phyloP scores from a whole-genome alignment of 108 stramenopile genomes.

The Parietichytrium sp. region DNA sequence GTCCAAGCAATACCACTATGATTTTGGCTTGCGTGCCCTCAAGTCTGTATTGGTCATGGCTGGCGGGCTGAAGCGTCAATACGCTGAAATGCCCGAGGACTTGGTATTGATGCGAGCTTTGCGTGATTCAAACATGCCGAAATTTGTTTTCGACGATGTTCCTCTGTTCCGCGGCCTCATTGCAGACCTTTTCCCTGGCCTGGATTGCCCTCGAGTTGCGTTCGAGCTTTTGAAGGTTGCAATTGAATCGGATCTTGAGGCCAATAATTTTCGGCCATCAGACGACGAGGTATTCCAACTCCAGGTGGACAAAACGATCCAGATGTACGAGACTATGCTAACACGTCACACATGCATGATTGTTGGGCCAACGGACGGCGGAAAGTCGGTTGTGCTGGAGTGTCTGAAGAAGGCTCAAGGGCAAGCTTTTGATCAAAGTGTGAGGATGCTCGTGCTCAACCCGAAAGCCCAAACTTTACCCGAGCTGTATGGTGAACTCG shows the following conservation, averaged over 20 bases:
- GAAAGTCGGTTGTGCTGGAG: constrained; percentile 66
- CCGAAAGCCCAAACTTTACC: constrained; percentile 68
- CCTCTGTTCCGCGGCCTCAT: constrained; percentile 69
- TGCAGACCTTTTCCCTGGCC: constrained; percentile 70
- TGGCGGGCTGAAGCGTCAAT: constrained; percentile 93
- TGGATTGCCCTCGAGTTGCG: constrained; percentile 70
- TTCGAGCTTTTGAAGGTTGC: constrained; percentile 64
- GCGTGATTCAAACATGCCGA: constrained; percentile 74
- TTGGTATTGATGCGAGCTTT: constrained; percentile 72
- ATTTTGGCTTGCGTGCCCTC: constrained; percentile 71
- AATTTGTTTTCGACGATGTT: constrained; percentile 74
- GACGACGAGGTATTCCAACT: constrained; percentile 61
- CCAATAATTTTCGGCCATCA: constrained; percentile 53
- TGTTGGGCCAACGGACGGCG: constrained; percentile 72
- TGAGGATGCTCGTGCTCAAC: constrained; percentile 65
- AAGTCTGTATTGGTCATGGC: constrained; percentile 97
- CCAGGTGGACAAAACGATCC: constrained; percentile 70
- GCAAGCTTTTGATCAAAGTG: constrained; percentile 54
- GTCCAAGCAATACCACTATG: constrained; percentile 72
- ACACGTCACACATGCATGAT: constrained; percentile 71
- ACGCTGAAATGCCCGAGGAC: constrained; percentile 67
- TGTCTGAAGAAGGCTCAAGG: constrained; percentile 60
- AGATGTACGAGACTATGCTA: constrained; percentile 69
- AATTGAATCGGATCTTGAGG: constrained; percentile 52
- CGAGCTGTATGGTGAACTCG: constrained; percentile 72